phyloP scores from a whole-genome alignment of 1,139 yeast species.

The Scheffersomyces lignicola region DNA sequence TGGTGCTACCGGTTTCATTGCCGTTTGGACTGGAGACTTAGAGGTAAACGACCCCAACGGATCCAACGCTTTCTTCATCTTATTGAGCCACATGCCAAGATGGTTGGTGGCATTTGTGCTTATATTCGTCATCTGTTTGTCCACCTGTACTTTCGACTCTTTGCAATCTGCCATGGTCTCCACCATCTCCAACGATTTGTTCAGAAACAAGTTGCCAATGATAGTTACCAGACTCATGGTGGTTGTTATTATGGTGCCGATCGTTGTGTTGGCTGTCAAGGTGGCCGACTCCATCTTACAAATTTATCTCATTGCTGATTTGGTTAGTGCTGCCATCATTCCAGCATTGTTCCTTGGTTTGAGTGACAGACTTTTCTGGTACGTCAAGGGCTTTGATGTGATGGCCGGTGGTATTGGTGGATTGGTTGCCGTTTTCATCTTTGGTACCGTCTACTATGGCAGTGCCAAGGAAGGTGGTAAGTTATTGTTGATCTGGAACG shows the following conservation, averaged over 20 bases:
- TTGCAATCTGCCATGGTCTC: slow-evolving; percentile 89
- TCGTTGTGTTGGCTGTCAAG: slow-evolving; percentile 77
- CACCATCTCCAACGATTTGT: slow-evolving; percentile 83
- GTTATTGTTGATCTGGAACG: slow-evolving; percentile 68
- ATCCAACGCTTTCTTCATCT: slow-evolving; percentile 65
- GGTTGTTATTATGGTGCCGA: slow-evolving; percentile 75
- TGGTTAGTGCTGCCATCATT: slow-evolving; percentile 81
- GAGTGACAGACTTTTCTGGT: slow-evolving; percentile 59
- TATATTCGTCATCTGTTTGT: slow-evolving; percentile 68
- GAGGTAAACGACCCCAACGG: slow-evolving; percentile 60
- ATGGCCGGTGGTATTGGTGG: slow-evolving; percentile 85
- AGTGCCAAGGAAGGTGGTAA: slow-evolving; percentile 78
- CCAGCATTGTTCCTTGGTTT: slow-evolving; percentile 86
- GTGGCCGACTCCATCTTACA: slow-evolving; percentile 81
- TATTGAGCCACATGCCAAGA: slow-evolving; percentile 72
- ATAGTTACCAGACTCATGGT: slow-evolving; percentile 73
- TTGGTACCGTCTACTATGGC: slow-evolving; percentile 77
- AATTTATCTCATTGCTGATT: slow-evolving; percentile 86
- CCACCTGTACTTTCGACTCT: slow-evolving; percentile 89
- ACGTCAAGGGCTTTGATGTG: slow-evolving; percentile 77
- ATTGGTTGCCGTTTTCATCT: slow-evolving; percentile 73
- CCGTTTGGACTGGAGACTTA: slow-evolving; percentile 85
- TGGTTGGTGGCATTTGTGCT: slow-evolving; percentile 87
- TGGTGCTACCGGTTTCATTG: slow-evolving; percentile 83
- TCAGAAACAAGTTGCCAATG: slow-evolving; percentile 73